Evolutionary conservation across 352 stramenopile genomes (phyloP).

Genomic region (Phytophthora tubulina): DNA sequence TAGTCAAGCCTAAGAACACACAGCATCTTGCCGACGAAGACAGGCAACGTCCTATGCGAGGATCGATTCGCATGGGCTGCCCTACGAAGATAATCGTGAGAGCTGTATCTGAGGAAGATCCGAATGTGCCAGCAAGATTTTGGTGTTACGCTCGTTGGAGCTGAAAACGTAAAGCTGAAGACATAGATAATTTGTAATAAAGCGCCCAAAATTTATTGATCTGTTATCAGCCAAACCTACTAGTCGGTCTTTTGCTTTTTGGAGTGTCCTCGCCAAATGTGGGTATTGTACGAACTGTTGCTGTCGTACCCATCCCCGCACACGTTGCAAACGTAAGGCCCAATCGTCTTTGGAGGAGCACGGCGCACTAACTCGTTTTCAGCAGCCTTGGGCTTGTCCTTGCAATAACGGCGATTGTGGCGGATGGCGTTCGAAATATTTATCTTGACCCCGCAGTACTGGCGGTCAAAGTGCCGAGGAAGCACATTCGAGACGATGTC

Average conservation of each 20-base stretch:
- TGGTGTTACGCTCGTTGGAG: not conserved
- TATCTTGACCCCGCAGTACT: not conserved
- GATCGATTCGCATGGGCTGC: too few species aligned
- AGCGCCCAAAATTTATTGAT: not conserved
- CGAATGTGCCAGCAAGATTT: not conserved
- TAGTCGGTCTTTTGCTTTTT: not conserved
- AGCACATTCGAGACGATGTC: constrained; percentile 9
- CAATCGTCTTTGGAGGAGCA: not conserved
- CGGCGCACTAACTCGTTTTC: not conserved
- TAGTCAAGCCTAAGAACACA: too few species aligned
- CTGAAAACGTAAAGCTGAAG: not conserved
- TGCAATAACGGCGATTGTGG: not conserved
- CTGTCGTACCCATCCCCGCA: not conserved
- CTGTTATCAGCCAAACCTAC: not conserved
- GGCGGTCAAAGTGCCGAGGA: not conserved
- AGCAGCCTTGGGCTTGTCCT: not conserved
- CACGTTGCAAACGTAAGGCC: not conserved
- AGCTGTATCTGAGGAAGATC: too few species aligned
- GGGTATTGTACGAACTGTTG: not conserved
- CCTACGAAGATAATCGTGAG: too few species aligned
- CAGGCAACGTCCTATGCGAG: too few species aligned
- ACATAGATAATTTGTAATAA: not conserved
- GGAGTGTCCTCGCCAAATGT: not conserved
- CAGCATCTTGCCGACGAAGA: too few species aligned
- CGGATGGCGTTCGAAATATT: not conserved